A percentile compares a stretch with the other conserved stretches of the same genome.
phyloP scores from a whole-genome alignment of 73 alveolate genomes.

The Tetrahymena borealis region DNA sequence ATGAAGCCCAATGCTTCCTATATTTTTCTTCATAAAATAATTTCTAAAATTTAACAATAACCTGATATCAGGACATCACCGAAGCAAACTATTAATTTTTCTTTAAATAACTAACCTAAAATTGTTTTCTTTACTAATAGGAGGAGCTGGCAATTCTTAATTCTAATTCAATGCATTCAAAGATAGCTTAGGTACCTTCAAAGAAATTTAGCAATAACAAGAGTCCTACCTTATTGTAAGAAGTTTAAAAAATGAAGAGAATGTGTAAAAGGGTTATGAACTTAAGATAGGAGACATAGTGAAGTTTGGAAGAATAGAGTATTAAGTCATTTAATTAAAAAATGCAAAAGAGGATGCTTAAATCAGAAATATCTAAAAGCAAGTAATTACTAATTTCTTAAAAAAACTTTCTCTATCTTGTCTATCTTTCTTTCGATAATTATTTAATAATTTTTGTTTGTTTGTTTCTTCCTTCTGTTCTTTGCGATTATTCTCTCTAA shows the following conservation, averaged over 20 bases:
- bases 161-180: not conserved
- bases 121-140: not conserved
- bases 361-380: not conserved
- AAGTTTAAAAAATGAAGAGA: slow-evolving; percentile 38
- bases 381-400: not conserved
- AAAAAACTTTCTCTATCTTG: not conserved
- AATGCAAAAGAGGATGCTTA: not conserved
- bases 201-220: not conserved
- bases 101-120: too few relatives aligned
- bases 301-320: slow-evolving; percentile 71
- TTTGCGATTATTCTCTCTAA: too few relatives aligned
- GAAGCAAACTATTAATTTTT: too few relatives aligned
- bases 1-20: too few relatives aligned
- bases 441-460: not conserved
- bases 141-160: not conserved
- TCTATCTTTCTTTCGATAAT: not conserved
- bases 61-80: too few relatives aligned
- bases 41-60: too few relatives aligned
- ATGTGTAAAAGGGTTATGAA: slow-evolving; percentile 47
- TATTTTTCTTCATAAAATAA: too few relatives aligned
- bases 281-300: slow-evolving; percentile 56
- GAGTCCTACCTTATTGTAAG: slow-evolving; percentile 32
- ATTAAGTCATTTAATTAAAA: slow-evolving; percentile 57
- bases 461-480: too few relatives aligned
- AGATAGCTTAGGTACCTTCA: not conserved